Evolutionary conservation across 768 basidiomycete genomes (phyloP), one percentile per base, ranked within the genome.

Genomic region (Tricholoma sp.): DNA sequence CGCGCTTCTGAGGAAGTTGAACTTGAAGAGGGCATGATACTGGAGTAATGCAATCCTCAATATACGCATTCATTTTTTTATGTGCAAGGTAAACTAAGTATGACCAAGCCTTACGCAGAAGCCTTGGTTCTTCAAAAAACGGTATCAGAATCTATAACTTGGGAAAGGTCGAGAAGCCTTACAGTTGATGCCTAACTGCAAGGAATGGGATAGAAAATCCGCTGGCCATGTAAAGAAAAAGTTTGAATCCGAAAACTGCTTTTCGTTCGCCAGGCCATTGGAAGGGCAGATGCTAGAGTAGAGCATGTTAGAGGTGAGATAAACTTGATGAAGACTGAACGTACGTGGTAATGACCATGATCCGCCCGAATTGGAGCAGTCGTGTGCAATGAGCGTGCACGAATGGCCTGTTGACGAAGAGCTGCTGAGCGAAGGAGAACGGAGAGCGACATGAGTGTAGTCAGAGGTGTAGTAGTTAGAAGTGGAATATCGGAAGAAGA

Each of bases 201-300:
- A 78, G 60, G 69, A 91, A 84, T 28, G 89, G 89, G 59, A 90
- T 80, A 55, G 78, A 68, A 68, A 89, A 88, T 11, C 88, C 89
- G 11, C 73, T 57, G 12, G 67, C 49, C 54, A 91, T 75, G 69
- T 74, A 83, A 6, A 66, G 53, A 24, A 66, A 58, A 52, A 84
- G 58, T 70, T 84, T 86, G 50, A 71, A 48, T 4, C 68, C 84
- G 56, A 83, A 84, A 10, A 70, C 59, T n/a, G 62, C 58, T 63
- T 79, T 84, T 55, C 75, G 82, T 56, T 79, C 71, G 17, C 75
- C 78, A 50, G 80, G 83, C 61, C 70, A 79, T 55, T 69, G 69
- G 69, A 84, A 86, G 13, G 82, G 84, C 18, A 82, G 70, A 66
- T 83, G 83, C 83, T 84, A 56, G 18, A 60, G 8, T 3, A 18